phyloP scores from a whole-genome alignment of 106 monocot genomes.

The Phalaenopsis equestris region DNA sequence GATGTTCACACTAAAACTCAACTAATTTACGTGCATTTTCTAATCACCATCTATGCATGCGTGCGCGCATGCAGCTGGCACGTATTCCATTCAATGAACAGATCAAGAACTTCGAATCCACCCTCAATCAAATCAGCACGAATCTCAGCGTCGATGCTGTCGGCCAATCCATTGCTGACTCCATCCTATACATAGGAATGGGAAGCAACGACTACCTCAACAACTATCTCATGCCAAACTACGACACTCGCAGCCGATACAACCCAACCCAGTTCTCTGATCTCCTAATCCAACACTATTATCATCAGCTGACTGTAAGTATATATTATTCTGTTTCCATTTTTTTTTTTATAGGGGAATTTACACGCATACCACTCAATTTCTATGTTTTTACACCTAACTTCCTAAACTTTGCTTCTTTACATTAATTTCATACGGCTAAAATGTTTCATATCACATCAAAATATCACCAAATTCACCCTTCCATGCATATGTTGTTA shows the following conservation, averaged over 20 bases:
- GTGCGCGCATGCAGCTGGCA: conserved; percentile 31
- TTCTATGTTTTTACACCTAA: too few species aligned
- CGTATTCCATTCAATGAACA: conserved; percentile 85
- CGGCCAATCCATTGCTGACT: conserved; percentile 25
- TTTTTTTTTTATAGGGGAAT: too few species aligned
- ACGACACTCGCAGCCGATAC: conserved; percentile 61
- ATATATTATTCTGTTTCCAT: neutral
- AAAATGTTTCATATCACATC: too few species aligned
- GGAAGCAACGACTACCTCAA: conserved; percentile 97
- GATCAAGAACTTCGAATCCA: conserved; percentile 71
- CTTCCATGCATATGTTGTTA: too few species aligned
- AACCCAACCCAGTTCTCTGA: conserved; percentile 54
- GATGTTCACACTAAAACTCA: too few species aligned
- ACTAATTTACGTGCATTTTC: too few species aligned
- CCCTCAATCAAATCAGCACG: conserved; percentile 44
- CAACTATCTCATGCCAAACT: conserved; percentile 88
- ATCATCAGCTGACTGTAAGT: conserved; percentile 53
- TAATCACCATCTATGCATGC: neutral
- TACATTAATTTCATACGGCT: too few species aligned
- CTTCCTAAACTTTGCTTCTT: too few species aligned
- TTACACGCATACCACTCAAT: too few species aligned
- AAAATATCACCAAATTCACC: too few species aligned
- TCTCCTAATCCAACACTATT: conserved; percentile 52
- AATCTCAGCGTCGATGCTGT: conserved; percentile 39
- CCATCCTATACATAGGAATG: conserved; percentile 77